phyloP scores from a whole-genome alignment of 441 rosid genomes.

The Biscutella laevigata region DNA sequence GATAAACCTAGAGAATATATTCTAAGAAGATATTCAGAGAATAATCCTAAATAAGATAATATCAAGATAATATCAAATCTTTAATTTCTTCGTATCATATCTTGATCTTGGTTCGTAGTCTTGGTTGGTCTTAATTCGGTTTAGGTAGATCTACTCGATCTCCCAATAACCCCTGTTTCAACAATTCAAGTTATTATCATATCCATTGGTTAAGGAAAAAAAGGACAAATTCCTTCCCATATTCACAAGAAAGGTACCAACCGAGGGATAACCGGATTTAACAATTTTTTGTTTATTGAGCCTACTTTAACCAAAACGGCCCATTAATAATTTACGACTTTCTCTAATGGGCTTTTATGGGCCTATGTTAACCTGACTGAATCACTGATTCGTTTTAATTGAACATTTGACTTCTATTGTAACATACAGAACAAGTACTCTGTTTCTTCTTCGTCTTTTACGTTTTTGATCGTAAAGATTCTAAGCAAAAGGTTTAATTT shows the following conservation, averaged over 20 bases:
- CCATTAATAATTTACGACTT: background rate
- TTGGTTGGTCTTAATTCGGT: too few relatives aligned
- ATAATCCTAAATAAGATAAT: too few relatives aligned
- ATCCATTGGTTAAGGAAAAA: slow-evolving; percentile 12
- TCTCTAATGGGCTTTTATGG: background rate
- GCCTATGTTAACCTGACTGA: too few relatives aligned
- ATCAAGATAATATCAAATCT: too few relatives aligned
- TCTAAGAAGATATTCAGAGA: too few relatives aligned
- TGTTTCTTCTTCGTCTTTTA: background rate
- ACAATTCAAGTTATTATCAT: background rate
- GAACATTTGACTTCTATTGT: background rate
- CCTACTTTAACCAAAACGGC: background rate
- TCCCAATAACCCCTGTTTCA: too few relatives aligned
- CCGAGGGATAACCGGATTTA: background rate
- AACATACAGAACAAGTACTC: background rate
- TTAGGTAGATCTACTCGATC: too few relatives aligned
- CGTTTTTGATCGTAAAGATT: too few relatives aligned
- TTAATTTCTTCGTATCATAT: too few relatives aligned
- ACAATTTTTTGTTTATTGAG: background rate
- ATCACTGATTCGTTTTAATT: background rate
- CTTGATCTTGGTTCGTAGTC: too few relatives aligned
- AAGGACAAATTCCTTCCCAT: slow-evolving; percentile 19
- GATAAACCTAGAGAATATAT: too few relatives aligned
- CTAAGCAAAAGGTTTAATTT: background rate
- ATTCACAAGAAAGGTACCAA: background rate